Evolutionary conservation across 208 protist genomes (phyloP), one percentile per base, ranked within the genome.

Genomic region (Vickermania ingenoplastis): DNA sequence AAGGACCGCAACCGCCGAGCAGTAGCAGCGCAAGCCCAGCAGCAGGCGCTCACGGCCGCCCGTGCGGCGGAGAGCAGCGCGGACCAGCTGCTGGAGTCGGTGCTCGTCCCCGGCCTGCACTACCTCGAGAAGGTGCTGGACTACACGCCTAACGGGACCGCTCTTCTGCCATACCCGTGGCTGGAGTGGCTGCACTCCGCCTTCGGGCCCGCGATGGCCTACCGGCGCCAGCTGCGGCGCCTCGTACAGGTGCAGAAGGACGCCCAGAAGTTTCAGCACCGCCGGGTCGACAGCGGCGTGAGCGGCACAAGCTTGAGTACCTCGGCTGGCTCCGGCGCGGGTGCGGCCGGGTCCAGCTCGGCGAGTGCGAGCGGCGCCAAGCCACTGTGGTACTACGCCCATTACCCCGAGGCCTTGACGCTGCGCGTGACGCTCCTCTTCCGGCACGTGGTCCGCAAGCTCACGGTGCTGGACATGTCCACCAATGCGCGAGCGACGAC

Each of bases 101-200:
- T 49, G 1, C 67, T 91, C 4, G 72, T 83, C 4, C 55, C 82
- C 5, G 68, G 73, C 27, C 83, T 89, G 7, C 69, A 45, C 52
- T 86, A 92, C 68, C 58, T 95, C 11, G 82, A 91, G 59, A 89
- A 87, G 67, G 72, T 95, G 53, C 68, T 87, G 17, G 89, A 89
- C 60, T 66, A 83, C 53, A 56, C 65, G 22, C 62, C 68, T 41
- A 91, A 89, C 69, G 83, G 64, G 5, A 57, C 75, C 57, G 77
- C 71, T 41, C 71, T 95, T 29, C 66, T 90, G 27, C 63, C 59
- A 27, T 75, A 77, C 53, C 71, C 73, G 25, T 95, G 89, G 86
- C 68, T 95, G n/a, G 69, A 69, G 7, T 91, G 85, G 65, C 65
- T 95, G 41, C 92, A 85, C 83, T 49, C 23, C n/a, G 77, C 81